Evolutionary conservation across 306 rosid genomes (phyloP).

Genomic region (Begonia peltatifolia): DNA sequence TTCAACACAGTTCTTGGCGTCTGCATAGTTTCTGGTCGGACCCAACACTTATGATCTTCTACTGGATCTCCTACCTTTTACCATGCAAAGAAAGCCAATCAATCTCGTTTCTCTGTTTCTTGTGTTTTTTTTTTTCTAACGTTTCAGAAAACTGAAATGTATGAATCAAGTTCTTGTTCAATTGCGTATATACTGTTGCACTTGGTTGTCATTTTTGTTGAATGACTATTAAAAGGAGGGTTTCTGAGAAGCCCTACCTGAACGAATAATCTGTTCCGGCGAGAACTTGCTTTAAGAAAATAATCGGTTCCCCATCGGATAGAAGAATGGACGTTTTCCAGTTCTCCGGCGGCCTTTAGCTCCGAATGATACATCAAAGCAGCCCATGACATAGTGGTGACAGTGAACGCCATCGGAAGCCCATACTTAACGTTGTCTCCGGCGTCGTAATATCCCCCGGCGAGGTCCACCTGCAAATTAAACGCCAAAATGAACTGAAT

Average conservation of each 20-base stretch:
- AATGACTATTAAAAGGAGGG: too few relatives aligned
- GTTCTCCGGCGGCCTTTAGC: slow-evolving; percentile 38
- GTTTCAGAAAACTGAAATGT: too few relatives aligned
- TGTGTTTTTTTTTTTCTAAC: too few relatives aligned
- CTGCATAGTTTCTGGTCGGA: slow-evolving; percentile 64
- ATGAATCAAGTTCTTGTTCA: too few relatives aligned
- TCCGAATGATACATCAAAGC: slow-evolving; percentile 39
- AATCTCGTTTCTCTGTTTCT: too few relatives aligned
- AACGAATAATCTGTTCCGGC: slow-evolving; percentile 34
- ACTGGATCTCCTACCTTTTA: slow-evolving; percentile 71
- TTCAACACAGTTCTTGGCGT: slow-evolving; percentile 48
- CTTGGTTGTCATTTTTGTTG: too few relatives aligned
- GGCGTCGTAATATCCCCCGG: slow-evolving; percentile 93
- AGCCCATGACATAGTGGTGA: slow-evolving; percentile 74
- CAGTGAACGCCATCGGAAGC: slow-evolving; percentile 86
- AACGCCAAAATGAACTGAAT: neutral
- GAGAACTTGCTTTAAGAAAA: slow-evolving; percentile 41
- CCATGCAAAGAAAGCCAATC: too few relatives aligned
- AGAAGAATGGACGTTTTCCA: slow-evolving; percentile 33
- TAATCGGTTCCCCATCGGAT: slow-evolving; percentile 88
- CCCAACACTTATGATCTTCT: slow-evolving; percentile 73
- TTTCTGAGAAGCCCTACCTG: slow-evolving; percentile 24
- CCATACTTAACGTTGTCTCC: slow-evolving; percentile 97
- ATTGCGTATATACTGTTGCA: too few relatives aligned
- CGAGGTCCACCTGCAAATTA: slow-evolving; percentile 43